A percentile compares a stretch with the other conserved stretches of the same genome.
Evolutionary conservation across 768 basidiomycete species (phyloP).

Genomic region (Lentinula sp.): DNA sequence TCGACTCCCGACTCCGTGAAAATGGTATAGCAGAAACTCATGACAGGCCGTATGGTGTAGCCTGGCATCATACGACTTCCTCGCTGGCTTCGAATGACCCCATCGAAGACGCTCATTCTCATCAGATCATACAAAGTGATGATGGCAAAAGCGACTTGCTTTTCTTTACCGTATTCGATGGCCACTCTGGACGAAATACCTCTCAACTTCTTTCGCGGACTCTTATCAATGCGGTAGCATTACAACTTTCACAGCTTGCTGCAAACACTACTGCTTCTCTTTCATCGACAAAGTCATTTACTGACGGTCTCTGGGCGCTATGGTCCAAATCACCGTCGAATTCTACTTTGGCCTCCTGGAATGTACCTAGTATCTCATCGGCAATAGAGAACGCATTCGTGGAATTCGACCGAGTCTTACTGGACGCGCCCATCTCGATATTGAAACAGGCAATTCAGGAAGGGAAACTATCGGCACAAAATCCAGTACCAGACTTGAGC

Average conservation of each 20-base stretch:
- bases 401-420: constrained; percentile 79
- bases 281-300: constrained; percentile 14
- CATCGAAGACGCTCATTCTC: constrained; percentile 83
- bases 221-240: constrained; percentile 77
- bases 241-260: constrained; percentile 61
- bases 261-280: constrained; percentile 26
- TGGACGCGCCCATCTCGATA: constrained; percentile 70
- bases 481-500: constrained; percentile 58
- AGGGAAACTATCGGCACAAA: constrained; percentile 28
- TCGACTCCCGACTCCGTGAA: constrained; percentile 54
- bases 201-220: constrained; percentile 77
- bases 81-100: constrained; percentile 82
- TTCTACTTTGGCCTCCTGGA: constrained; percentile 16
- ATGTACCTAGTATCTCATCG: constrained; percentile 32
- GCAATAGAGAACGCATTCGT: constrained; percentile 77
- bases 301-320: constrained; percentile 6
- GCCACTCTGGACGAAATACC: constrained; percentile 82
- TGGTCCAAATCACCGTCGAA: constrained; percentile 17
- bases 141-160: constrained; percentile 68
- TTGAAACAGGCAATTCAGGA: constrained; percentile 31
- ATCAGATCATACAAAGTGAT: constrained; percentile 61
- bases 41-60: constrained; percentile 44
- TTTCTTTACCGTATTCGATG: constrained; percentile 89
- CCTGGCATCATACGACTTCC: constrained; percentile 77
- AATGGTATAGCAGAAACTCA: constrained; percentile 41